Evolutionary conservation across 192 early-diverging fungal species (phyloP).

Genomic region (Backusella australiensis): DNA sequence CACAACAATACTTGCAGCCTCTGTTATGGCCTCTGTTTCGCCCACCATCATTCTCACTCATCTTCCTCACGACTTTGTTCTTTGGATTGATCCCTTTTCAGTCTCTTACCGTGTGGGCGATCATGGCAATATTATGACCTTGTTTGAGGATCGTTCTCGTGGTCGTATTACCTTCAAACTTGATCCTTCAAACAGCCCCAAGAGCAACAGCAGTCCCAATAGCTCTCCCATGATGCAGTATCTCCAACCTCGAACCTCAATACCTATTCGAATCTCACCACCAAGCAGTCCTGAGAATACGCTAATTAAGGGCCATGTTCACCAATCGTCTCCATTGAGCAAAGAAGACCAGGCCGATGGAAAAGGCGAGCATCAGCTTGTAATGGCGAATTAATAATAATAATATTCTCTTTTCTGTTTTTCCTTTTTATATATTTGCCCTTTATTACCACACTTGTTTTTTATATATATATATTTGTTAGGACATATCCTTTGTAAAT

Average conservation of each 20-base stretch:
- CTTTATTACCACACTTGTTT: background rate
- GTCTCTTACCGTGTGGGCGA: conserved; percentile 75
- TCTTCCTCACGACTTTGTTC: conserved; percentile 66
- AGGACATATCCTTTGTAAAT: conserved; percentile 1
- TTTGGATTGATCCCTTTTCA: conserved; percentile 76
- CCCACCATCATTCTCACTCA: conserved; percentile 46
- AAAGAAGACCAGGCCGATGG: conserved; percentile 16
- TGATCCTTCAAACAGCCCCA: conserved; percentile 2
- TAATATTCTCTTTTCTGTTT: background rate
- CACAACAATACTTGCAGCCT: conserved; percentile 36
- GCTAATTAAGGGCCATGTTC: background rate
- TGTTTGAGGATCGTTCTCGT: conserved; percentile 63
- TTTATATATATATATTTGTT: background rate
- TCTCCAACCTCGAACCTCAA: conserved; percentile 31
- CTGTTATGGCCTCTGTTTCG: conserved; percentile 43
- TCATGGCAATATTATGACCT: conserved; percentile 63
- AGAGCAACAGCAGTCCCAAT: conserved; percentile 15
- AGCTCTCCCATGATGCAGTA: conserved; percentile 30
- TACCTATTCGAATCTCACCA: conserved; percentile 34
- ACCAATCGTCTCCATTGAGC: conserved; percentile 17
- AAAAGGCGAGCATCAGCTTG: background rate
- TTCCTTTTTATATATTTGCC: background rate
- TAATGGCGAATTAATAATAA: background rate
- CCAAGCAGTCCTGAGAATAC: conserved; percentile 32
- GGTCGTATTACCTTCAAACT: conserved; percentile 35